Evolutionary conservation across 495 filamentous ascomycete species (phyloP), one percentile per base, ranked within the genome.

Genomic region (Ascobolus immersus): DNA sequence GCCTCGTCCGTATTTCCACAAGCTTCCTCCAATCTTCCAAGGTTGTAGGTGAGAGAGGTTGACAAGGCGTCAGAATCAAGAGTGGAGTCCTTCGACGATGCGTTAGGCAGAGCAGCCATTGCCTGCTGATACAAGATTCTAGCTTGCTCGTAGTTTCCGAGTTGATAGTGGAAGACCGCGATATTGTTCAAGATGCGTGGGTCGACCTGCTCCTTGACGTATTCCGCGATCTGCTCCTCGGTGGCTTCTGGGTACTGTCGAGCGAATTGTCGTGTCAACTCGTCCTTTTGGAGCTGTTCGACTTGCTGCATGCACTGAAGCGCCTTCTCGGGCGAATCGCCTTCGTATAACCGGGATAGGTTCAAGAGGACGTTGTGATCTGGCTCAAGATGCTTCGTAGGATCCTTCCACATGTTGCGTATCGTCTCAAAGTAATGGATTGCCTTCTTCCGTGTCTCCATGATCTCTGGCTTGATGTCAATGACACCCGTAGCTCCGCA

Each of bases 101-200:
- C 69, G 38, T 71, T 67, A 13, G 80, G 65, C 47, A 84, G 90
- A n/a, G 79, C 71, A 12, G 28, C 28, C 20, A 94, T 58, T 1
- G 81, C 86, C 1, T 71, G 65, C 49, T 96, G 76, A 51, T 93
- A 94, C 48, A 84, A 60, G 28, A 77, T 68, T 37, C 74, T 70
- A n/a, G 89, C 82, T 30, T 65, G 56, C 14, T 71, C 65, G 39
- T 76, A 71, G 43, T 77, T 80, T 43, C 89, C 89, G 0, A 65
- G 59, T 43, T 89, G 78, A 42, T 76, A 94, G 39, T 89, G 64
- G 56, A 94, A 91, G 50, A 78, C 86, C 2, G 78, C 86, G 51
- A 96, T 89, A 46, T 96, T 94, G 58, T 92, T 94, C 26, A 93
- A 67, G 1, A 96, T 59, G 50, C 93, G 81, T 2, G 89, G 80